A percentile compares a stretch with the other conserved stretches of the same genome.
Conservation (phyloP, 2,329 filamentous ascomycete species). For the Whalleya microplaca region DNA sequence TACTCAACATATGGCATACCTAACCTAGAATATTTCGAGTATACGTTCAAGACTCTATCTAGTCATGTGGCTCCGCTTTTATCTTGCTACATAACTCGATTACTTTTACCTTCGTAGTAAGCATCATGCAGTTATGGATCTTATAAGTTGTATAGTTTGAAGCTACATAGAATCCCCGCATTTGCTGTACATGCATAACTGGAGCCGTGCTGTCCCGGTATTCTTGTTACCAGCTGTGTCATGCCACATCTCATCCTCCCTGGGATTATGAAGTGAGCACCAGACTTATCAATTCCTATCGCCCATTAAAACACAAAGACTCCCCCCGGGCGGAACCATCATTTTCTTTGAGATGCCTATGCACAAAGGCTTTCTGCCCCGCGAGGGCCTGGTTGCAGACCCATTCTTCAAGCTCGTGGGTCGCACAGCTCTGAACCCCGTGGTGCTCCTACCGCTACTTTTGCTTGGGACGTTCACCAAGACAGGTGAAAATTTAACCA, state of each 20-base stretch:
- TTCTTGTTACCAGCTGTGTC: neutral
- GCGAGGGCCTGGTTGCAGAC: conserved; percentile 64
- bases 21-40: neutral
- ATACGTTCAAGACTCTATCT: neutral
- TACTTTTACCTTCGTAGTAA: too few species aligned
- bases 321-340: conserved; percentile 1
- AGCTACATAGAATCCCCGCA: too few species aligned
- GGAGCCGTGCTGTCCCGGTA: too few species aligned
- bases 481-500: conserved; percentile 58
- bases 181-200: too few species aligned
- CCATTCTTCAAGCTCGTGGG: conserved; percentile 61
- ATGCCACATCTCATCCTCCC: too few species aligned
- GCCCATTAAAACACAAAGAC: neutral
- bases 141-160: too few species aligned
- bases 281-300: neutral
- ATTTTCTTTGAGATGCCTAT: conserved; percentile 44
- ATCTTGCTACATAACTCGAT: neutral
- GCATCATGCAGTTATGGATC: too few species aligned
- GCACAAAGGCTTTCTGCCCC: conserved; percentile 56
- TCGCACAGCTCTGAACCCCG: conserved; percentile 66
- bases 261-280: neutral
- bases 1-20: neutral
- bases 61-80: too few species aligned
- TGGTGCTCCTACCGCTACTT: conserved; percentile 65
- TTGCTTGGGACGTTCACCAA: conserved; percentile 67